phyloP scores from a whole-genome alignment of 2,329 filamentous ascomycete genomes.

The Polychaeton citri region DNA sequence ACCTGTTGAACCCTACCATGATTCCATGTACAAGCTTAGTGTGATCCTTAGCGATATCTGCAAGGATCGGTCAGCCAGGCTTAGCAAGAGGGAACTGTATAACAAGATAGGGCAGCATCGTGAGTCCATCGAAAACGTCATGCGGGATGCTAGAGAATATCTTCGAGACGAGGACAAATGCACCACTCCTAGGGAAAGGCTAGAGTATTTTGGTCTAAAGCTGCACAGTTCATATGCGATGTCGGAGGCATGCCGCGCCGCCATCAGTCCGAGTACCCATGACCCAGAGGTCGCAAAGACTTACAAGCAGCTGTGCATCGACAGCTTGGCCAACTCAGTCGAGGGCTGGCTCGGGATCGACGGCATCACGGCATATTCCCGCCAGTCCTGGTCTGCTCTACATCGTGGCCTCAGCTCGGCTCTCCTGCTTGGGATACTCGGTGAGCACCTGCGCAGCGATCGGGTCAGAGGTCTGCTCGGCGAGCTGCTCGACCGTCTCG shows the following conservation, averaged over 20 bases:
- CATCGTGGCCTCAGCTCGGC: constrained; percentile 28
- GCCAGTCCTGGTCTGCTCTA: constrained; percentile 23
- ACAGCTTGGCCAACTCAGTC: constrained; percentile 41
- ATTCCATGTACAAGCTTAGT: constrained; percentile 43
- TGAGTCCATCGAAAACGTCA: constrained; percentile 43
- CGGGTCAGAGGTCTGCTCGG: constrained; percentile 31
- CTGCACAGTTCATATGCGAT: constrained; percentile 49
- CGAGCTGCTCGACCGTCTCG: constrained; percentile 33
- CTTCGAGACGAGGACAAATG: constrained; percentile 41
- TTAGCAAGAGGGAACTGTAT: constrained; percentile 39
- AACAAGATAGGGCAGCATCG: constrained; percentile 41
- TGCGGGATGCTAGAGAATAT: constrained; percentile 44
- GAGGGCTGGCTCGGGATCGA: constrained; percentile 48
- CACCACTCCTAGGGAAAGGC: constrained; percentile 36
- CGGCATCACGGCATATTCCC: constrained; percentile 31
- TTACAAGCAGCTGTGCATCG: constrained; percentile 42
- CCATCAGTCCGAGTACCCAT: constrained; percentile 40
- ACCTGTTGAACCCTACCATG: constrained; percentile 42
- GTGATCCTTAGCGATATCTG: constrained; percentile 48
- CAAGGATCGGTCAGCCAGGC: constrained; percentile 40
- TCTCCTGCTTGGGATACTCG: constrained; percentile 24
- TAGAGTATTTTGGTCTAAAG: constrained; percentile 48
- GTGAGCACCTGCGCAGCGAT: constrained; percentile 33
- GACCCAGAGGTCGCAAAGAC: constrained; percentile 30
- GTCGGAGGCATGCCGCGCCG: constrained; percentile 48